Evolutionary conservation across 2,329 filamentous ascomycete species (phyloP).

Genomic region (Blumeria graminis): DNA sequence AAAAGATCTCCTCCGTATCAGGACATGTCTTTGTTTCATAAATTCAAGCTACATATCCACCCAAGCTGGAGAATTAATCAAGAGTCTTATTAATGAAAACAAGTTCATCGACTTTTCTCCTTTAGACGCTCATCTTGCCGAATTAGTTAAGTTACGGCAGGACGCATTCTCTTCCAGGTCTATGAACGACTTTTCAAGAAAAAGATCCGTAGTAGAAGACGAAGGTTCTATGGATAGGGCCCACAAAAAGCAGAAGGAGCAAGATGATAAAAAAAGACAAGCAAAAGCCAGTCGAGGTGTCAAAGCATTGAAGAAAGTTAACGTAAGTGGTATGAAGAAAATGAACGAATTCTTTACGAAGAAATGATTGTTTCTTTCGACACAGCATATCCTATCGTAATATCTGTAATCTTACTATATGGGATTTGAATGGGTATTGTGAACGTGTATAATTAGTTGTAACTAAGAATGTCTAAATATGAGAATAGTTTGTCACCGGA

Average conservation of each 20-base stretch:
- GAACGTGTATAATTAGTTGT: no score
- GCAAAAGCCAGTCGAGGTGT: slow-evolving; percentile 49
- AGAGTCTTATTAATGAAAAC: slow-evolving; percentile 16
- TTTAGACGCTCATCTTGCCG: slow-evolving; percentile 43
- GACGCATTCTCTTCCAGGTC: slow-evolving; percentile 48
- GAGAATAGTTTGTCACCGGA: no score
- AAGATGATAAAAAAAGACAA: slow-evolving; percentile 72
- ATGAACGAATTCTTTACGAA: slow-evolving; percentile 86
- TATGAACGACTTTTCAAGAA: slow-evolving; percentile 44
- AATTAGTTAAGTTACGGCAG: slow-evolving; percentile 41
- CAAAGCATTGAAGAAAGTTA: slow-evolving; percentile 65
- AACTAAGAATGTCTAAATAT: no score
- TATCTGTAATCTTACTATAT: no score
- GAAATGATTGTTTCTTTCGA: slow-evolving; percentile 12
- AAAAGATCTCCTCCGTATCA: slow-evolving; percentile 21
- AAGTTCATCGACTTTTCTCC: slow-evolving; percentile 37
- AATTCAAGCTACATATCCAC: slow-evolving; percentile 23
- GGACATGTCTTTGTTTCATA: slow-evolving; percentile 24
- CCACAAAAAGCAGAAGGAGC: slow-evolving; percentile 65
- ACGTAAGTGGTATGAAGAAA: slow-evolving; percentile 88
- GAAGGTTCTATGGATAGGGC: slow-evolving; percentile 36
- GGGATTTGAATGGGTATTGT: no score
- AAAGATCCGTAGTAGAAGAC: slow-evolving; percentile 36
- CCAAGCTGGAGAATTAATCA: slow-evolving; percentile 18
- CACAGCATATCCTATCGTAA: no score